A percentile compares a stretch with the other conserved stretches of the same genome.
These are phyloP conservation scores for Trametes versicolor DNA, from an alignment of 1,284 basidiomycete species.

Conservation along the genomic window DNA sequence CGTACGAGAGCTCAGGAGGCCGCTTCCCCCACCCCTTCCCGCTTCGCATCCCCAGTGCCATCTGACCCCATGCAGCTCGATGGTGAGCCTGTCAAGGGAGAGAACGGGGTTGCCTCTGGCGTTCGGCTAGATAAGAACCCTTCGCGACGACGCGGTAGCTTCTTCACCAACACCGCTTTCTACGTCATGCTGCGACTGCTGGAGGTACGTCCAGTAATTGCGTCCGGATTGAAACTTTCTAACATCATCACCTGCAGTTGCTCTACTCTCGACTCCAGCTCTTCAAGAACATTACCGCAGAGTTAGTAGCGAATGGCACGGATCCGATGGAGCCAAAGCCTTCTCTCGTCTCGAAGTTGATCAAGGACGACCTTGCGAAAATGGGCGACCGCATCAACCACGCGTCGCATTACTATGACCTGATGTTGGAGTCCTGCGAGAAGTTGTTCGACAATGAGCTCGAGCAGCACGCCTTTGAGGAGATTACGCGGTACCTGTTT, in stretches of 20 bases:
- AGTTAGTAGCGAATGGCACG: slow-evolving; percentile 50
- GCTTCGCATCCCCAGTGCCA: slow-evolving; percentile 66
- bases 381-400: slow-evolving; percentile 38
- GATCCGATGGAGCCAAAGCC: slow-evolving; percentile 41
- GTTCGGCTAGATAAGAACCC: slow-evolving; percentile 35
- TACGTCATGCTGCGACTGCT: slow-evolving; percentile 88
- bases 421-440: slow-evolving; percentile 89
- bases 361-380: slow-evolving; percentile 39
- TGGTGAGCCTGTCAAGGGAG: slow-evolving; percentile 32
- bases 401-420: slow-evolving; percentile 75
- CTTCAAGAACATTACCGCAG: slow-evolving; percentile 79
- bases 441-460: slow-evolving; percentile 93
- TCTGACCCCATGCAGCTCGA: slow-evolving; percentile 55
- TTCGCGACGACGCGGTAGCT: slow-evolving; percentile 64
- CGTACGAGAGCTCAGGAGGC: slow-evolving; percentile 64
- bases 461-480: slow-evolving; percentile 89
- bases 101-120: slow-evolving; percentile 25
- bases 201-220: slow-evolving; percentile 65
- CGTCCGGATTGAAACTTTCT: background rate
- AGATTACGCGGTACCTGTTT: slow-evolving; percentile 92
- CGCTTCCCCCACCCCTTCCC: slow-evolving; percentile 51
- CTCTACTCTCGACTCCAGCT: slow-evolving; percentile 86
- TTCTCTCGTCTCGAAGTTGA: slow-evolving; percentile 47
- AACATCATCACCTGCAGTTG: slow-evolving; percentile 58
- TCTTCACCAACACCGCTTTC: slow-evolving; percentile 92